A percentile compares a stretch with the other conserved stretches of the same genome.
phyloP scores from a whole-genome alignment of 2,329 filamentous ascomycete species.

The Monilinia aucupariae region DNA sequence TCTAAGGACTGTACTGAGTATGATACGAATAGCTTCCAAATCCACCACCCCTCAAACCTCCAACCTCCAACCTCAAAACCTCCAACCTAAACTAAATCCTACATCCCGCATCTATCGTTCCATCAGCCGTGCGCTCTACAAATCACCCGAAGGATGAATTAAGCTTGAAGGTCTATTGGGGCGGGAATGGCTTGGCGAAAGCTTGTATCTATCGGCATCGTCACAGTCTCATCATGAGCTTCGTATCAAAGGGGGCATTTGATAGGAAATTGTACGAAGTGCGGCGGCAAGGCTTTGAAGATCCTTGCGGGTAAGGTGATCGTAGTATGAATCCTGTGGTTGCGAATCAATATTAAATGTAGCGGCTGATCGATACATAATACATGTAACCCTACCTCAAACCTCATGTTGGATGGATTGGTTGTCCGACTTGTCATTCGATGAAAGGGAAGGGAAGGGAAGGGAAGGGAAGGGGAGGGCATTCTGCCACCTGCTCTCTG shows the following conservation, averaged over 20 bases:
- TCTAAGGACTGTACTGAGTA: no score
- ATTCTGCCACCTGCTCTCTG: neutral
- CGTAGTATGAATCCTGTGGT: neutral
- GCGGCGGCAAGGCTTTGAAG: neutral
- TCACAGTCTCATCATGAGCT: no score
- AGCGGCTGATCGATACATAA: neutral
- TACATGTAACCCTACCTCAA: neutral
- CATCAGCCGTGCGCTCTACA: neutral
- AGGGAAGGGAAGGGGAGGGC: no score
- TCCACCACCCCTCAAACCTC: no score
- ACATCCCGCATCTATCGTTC: neutral
- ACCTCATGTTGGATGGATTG: neutral
- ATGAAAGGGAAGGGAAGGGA: neutral
- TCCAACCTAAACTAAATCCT: neutral
- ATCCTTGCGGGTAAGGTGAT: neutral
- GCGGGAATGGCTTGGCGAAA: neutral
- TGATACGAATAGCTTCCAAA: no score
- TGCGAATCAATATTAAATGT: neutral
- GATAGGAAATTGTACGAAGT: neutral
- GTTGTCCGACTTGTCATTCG: neutral
- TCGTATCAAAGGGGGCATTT: neutral
- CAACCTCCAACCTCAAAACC: neutral
- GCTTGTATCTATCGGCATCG: neutral
- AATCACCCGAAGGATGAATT: neutral
- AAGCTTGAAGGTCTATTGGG: neutral